Conservation (phyloP, 345 rosid species). For the Gossypium ekmanianum region DNA sequence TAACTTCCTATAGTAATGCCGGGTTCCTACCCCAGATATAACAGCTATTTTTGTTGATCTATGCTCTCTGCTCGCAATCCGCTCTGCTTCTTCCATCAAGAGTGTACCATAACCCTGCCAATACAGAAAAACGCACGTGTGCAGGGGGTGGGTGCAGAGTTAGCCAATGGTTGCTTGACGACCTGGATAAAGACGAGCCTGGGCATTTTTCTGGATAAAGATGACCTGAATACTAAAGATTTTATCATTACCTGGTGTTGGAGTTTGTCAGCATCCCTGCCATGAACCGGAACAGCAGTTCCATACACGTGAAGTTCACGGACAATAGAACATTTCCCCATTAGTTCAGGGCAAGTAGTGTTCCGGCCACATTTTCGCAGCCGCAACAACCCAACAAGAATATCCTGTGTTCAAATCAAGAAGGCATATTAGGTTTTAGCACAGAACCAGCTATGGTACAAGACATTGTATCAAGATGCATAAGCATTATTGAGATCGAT, state of each 20-base stretch:
- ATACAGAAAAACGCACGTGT: background rate
- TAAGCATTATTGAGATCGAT: background rate
- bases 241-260: slow-evolving; percentile 78
- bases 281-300: slow-evolving; percentile 99
- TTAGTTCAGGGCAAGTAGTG: slow-evolving; percentile 83
- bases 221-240: background rate
- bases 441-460: background rate
- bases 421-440: slow-evolving; percentile 2
- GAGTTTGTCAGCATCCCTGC: slow-evolving; percentile 90
- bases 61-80: slow-evolving; percentile 73
- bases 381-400: slow-evolving; percentile 90
- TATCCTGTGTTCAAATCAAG: slow-evolving; percentile 53
- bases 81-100: slow-evolving; percentile 97
- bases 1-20: slow-evolving; percentile 84
- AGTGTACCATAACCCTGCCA: slow-evolving; percentile 91
- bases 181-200: background rate
- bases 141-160: background rate
- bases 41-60: slow-evolving; percentile 79
- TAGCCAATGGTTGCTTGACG: background rate
- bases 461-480: slow-evolving; percentile 4
- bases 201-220: background rate
- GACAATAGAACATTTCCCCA: slow-evolving; percentile 82
- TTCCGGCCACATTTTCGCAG: slow-evolving; percentile 85
- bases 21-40: slow-evolving; percentile 94
- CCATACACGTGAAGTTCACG: slow-evolving; percentile 99